Conservation (phyloP, 108 stramenopile genomes). For the Pseudonitzschia multiseries region DNA sequence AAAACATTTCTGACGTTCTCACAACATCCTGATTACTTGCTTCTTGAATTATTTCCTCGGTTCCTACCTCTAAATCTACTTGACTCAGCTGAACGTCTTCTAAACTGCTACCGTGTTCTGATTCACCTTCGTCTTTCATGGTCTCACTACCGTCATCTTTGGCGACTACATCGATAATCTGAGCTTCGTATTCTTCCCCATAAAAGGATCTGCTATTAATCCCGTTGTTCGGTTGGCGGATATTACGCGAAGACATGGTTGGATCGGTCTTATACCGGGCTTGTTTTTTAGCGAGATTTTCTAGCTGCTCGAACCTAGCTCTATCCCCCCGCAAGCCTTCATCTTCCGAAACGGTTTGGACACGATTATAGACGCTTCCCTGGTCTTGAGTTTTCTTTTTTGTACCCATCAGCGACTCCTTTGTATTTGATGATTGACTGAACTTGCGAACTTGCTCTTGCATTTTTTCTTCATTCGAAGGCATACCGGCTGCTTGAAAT, state of each 20-base stretch:
- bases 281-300: slow-evolving; percentile 10
- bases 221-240: not conserved
- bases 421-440: not conserved
- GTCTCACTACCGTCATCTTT: slow-evolving; percentile 14
- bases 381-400: slow-evolving; percentile 2
- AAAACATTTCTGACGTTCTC: not conserved
- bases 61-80: not conserved
- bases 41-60: not conserved
- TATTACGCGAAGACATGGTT: not conserved
- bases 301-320: slow-evolving; percentile 9
- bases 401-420: slow-evolving; percentile 4
- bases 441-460: slow-evolving; percentile 5
- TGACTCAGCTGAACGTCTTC: not conserved
- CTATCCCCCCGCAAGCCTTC: not conserved
- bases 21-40: not conserved
- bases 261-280: not conserved
- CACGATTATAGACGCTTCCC: not conserved
- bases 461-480: slow-evolving; percentile 8
- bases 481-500: slow-evolving; percentile 9
- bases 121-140: not conserved
- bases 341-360: not conserved
- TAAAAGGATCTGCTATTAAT: not conserved
- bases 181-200: not conserved
- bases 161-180: slow-evolving; percentile 7
- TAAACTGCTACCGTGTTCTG: not conserved